Evolutionary conservation across 1,139 yeast genomes (phyloP), one percentile per base, ranked within the genome.

Genomic region (Geotrichum aggregatum): DNA sequence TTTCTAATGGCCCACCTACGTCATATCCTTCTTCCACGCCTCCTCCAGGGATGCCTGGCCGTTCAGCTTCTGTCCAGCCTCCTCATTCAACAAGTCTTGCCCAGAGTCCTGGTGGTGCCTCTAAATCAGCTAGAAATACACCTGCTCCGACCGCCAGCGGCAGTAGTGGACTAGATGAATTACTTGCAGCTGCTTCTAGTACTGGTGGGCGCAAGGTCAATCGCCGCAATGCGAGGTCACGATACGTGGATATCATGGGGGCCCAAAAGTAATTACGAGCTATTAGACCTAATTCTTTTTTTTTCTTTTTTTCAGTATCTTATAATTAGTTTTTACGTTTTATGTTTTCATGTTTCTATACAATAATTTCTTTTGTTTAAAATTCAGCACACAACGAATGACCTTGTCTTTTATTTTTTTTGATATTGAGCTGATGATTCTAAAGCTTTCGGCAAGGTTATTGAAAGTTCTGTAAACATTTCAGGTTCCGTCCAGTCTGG

Each of bases 241-340:
- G 86, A 3, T 87, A 87, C 66, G 91, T 87, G 41, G 89, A 86
- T 65, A 88, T 87, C 7, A 77, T 87, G 82, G 81, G 76, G n/a
- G n/a, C n/a, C 56, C 71, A 70, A 57, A 66, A 60, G 58, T 52
- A 24, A 24, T 5, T 24, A 5, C 8, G 7, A 24, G 28, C 5
- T 5, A 24, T 24, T 24, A 8, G 3, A 3, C 6, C 3, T 3
- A 34, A 1, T 34, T 34, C 10, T 34, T 34, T 34, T 34, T 34
- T 34, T 34, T 34, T n/a, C 39, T 2, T 10, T 34, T 34, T n/a
- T 19, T n/a, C n/a, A n/a, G n/a, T n/a, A n/a, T n/a, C n/a, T n/a
- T n/a, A n/a, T n/a, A n/a, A n/a, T n/a, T 34, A 14, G 38, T 14
- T 4, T 14, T 18, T 34, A 34, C n/a, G n/a, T n/a, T n/a, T n/a